Percentiles rank a stretch among this genome's conserved stretches.
phyloP scores from a whole-genome alignment of 352 stramenopile genomes.

The Pythium chondricola region DNA sequence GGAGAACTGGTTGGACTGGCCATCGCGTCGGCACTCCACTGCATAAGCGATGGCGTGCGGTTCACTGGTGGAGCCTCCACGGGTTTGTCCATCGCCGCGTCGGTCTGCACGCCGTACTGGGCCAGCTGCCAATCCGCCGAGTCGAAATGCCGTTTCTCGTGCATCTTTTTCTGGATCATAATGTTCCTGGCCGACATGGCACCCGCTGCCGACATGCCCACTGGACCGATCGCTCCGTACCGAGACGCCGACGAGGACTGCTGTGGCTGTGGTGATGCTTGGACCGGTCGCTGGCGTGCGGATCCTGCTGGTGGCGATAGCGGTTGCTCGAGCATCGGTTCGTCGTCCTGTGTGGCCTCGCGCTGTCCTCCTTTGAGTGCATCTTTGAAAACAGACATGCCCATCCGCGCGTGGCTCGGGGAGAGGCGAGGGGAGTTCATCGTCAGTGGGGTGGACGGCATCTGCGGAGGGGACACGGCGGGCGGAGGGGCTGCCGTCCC shows the following conservation, averaged over 20 bases:
- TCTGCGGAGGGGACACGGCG: background rate
- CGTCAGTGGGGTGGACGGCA: background rate
- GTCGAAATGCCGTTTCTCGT: constrained; percentile 65
- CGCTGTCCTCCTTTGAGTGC: constrained; percentile 4
- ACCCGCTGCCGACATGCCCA: constrained; percentile 16
- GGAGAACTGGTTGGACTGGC: constrained; percentile 36
- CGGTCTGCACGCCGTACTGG: constrained; percentile 11
- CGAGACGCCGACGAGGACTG: background rate
- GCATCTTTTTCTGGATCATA: constrained; percentile 66
- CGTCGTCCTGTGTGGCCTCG: background rate
- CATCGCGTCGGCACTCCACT: constrained; percentile 23
- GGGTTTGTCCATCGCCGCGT: constrained; percentile 12
- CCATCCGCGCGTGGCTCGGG: constrained; percentile 5
- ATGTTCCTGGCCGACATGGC: constrained; percentile 51
- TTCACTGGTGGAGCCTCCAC: background rate
- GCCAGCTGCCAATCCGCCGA: constrained; percentile 75
- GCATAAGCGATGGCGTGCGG: constrained; percentile 16
- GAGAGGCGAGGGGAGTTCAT: constrained; percentile 13
- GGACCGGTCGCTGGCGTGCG: constrained; percentile 3
- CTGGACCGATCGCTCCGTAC: constrained; percentile 15
- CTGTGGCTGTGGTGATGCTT: background rate
- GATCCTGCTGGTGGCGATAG: constrained; percentile 17
- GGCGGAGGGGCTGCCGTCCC: background rate
- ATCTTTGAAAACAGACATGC: constrained; percentile 11
- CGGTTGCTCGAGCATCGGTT: background rate